phyloP scores from a whole-genome alignment of 2,329 filamentous ascomycete genomes.

The Colletotrichum sp. region DNA sequence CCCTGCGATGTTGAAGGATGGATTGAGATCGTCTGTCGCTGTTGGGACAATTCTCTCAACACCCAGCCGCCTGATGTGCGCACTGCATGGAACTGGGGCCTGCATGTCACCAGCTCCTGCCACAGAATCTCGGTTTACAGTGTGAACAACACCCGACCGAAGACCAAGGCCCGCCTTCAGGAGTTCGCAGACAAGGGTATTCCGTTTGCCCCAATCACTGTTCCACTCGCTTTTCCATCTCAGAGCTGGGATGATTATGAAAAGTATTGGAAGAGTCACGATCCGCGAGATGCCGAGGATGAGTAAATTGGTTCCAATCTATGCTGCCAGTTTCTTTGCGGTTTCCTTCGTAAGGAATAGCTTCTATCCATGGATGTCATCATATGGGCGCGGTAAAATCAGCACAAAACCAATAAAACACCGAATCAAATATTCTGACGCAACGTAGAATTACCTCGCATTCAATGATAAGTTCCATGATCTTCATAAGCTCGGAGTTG shows the following conservation, averaged over 20 bases:
- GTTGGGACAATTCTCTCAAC: conserved; percentile 67
- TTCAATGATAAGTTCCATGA: too few relatives aligned
- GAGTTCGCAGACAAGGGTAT: conserved; percentile 53
- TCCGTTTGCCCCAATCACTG: conserved; percentile 58
- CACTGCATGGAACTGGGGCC: conserved; percentile 67
- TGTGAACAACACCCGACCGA: conserved; percentile 56
- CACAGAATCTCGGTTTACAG: conserved; percentile 68
- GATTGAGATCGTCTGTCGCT: conserved; percentile 63
- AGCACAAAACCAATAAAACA: background rate
- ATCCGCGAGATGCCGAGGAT: conserved; percentile 32
- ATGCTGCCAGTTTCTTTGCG: background rate
- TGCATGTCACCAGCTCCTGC: conserved; percentile 68
- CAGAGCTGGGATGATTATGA: conserved; percentile 55
- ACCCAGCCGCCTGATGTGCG: conserved; percentile 62
- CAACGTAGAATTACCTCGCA: too few relatives aligned
- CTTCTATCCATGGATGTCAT: background rate
- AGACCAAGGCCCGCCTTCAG: conserved; percentile 54
- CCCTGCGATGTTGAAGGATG: conserved; percentile 68
- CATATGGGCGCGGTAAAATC: background rate
- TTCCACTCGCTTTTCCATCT: conserved; percentile 53
- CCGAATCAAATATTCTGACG: accelerated
- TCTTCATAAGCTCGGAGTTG: background rate
- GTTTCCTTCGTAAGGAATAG: background rate
- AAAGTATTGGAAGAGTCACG: conserved; percentile 29
- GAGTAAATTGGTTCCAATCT: background rate